Percentiles rank a stretch among this genome's conserved stretches.
Conservation (phyloP, 306 rosid species). For the Prinsepia uniflora region DNA sequence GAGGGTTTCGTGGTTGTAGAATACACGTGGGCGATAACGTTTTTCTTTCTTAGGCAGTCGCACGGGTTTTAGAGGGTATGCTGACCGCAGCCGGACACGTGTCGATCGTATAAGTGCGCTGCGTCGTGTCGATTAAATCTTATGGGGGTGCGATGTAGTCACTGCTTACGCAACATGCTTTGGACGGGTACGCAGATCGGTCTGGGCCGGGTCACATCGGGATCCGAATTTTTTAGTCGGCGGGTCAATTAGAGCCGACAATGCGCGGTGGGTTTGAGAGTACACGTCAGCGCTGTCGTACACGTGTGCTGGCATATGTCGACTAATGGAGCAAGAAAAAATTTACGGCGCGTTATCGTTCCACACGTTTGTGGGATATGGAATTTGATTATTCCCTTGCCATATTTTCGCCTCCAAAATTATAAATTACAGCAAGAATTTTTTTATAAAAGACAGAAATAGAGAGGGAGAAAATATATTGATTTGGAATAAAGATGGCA, state of each 20-base stretch:
- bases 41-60: conserved; percentile 17
- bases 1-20: conserved; percentile 35
- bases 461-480: background rate
- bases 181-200: conserved; percentile 52
- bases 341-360: background rate
- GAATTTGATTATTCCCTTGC: background rate
- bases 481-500: background rate
- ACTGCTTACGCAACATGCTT: conserved; percentile 74
- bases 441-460: too few relatives aligned
- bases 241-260: conserved; percentile 26
- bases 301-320: conserved; percentile 27
- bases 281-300: conserved; percentile 34
- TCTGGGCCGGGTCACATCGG: conserved; percentile 28
- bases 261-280: background rate
- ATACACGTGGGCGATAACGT: conserved; percentile 73
- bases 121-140: conserved; percentile 47
- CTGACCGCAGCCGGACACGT: conserved; percentile 44
- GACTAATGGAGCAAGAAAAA: background rate
- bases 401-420: too few relatives aligned
- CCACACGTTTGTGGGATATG: background rate
- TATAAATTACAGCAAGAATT: too few relatives aligned
- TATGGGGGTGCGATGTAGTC: conserved; percentile 56
- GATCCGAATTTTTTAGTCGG: conserved; percentile 38
- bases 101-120: conserved; percentile 32
- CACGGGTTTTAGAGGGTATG: conserved; percentile 8